phyloP scores from a whole-genome alignment of 2,329 filamentous ascomycete species.

The Sarocladium oryzae region DNA sequence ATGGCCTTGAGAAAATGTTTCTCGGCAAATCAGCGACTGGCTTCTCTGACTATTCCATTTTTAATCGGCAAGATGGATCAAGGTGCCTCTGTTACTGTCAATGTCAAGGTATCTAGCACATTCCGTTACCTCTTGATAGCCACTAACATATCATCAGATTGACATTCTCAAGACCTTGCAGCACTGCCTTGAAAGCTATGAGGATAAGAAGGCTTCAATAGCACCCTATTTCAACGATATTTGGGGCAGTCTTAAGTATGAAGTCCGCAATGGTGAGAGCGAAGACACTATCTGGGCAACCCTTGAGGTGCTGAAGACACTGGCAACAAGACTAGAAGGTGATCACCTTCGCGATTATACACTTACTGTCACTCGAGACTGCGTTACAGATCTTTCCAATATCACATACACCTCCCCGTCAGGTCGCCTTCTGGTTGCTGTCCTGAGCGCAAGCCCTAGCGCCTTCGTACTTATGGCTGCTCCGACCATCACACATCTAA shows the following conservation, averaged over 20 bases:
- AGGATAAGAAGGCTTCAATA: constrained; percentile 38
- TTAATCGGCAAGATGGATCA: constrained; percentile 52
- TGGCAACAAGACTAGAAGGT: constrained; percentile 39
- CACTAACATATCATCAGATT: constrained; percentile 27
- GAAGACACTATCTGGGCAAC: constrained; percentile 51
- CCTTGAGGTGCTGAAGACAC: constrained; percentile 44
- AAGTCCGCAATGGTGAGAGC: constrained; percentile 55
- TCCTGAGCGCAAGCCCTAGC: constrained; percentile 39
- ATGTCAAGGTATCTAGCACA: constrained; percentile 41
- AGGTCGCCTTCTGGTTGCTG: constrained; percentile 44
- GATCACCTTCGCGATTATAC: constrained; percentile 40
- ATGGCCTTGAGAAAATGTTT: constrained; percentile 47
- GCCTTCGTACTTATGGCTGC: constrained; percentile 43
- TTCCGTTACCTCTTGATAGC: not conserved
- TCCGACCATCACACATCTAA: constrained; percentile 41
- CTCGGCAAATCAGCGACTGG: constrained; percentile 39
- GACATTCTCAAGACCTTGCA: constrained; percentile 51
- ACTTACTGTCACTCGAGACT: constrained; percentile 44
- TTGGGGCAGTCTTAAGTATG: constrained; percentile 57
- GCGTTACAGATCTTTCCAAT: constrained; percentile 46
- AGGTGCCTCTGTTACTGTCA: constrained; percentile 50
- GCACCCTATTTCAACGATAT: constrained; percentile 43
- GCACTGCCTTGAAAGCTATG: constrained; percentile 45
- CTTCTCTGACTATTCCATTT: constrained; percentile 43
- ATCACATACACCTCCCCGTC: constrained; percentile 45